These are phyloP conservation scores for Daldinia childiae DNA, from an alignment of 495 filamentous ascomycete species.

Conservation along the genomic window DNA sequence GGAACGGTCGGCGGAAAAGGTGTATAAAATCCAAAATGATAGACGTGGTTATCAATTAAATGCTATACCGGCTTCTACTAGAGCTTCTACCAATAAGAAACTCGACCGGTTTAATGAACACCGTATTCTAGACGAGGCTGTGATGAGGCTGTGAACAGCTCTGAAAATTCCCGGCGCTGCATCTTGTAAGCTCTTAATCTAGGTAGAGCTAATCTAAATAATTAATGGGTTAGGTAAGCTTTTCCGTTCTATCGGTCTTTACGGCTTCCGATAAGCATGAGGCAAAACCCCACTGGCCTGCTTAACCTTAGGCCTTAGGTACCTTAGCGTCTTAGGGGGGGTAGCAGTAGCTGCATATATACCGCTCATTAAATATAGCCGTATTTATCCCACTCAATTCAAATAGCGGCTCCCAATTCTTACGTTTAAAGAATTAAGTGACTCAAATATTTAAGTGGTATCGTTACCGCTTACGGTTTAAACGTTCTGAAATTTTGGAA, in stretches of 20 bases:
- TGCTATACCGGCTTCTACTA: background rate
- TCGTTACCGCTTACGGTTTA: no score
- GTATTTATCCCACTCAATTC: no score
- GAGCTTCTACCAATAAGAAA: background rate
- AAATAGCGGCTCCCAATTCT: no score
- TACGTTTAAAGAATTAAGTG: no score
- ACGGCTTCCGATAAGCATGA: background rate
- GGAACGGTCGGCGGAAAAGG: background rate
- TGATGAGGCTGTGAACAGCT: background rate
- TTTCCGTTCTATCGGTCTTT: background rate
- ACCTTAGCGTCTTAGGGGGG: no score
- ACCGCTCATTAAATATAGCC: no score
- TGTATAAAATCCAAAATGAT: background rate
- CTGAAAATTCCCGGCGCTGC: background rate
- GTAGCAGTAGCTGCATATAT: no score
- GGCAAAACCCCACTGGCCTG: background rate
- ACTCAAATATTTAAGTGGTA: no score
- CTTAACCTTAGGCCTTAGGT: no score
- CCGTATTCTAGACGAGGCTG: background rate
- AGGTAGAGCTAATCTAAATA: background rate
- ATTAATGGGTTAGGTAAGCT: conserved; percentile 2
- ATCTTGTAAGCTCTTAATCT: background rate
- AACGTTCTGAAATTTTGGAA: no score
- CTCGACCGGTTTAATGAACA: background rate
- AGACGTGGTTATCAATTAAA: background rate